Evolutionary conservation across 805 yeast species (phyloP), one percentile per base, ranked within the genome.

Genomic region (Saccharomycopsis javanensis): DNA sequence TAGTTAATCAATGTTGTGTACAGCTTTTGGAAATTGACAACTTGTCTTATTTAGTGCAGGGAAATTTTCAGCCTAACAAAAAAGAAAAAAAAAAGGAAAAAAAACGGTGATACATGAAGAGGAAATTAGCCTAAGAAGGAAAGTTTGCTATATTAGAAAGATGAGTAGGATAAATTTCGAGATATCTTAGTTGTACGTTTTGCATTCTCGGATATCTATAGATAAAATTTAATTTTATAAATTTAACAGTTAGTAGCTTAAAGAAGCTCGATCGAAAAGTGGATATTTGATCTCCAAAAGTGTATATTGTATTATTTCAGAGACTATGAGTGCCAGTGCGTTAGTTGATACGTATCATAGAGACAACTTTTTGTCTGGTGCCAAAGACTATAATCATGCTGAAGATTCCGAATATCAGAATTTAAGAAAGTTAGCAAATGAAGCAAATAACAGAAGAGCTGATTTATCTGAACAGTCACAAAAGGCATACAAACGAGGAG

Each of bases 401-500:
- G 75, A 80, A 2, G 94, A 86, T 69, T 63, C 70, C 2, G 76
- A 82, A 65, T 91, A 88, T 69, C 77, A 78, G 61, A 71, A 75
- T 30, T 77, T 84, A 31, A 77, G 98, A 57, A 72, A 74, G 7
- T 69, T 79, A 65, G 97, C 97, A 1, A 84, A 84, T 51, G 72
- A 74, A 60, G 86, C 90, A 20, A 82, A 76, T 69, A 69, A 76
- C 54, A 79, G 80, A 64, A 75, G 83, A 55, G 74, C 75, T 56
- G 71, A 79, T 57, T 74, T 82, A 33, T 78, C 87, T 0, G 73
- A 77, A 51, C 76, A 86, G 64, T 87, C 97, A 1, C 94, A 91
- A 68, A 70, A 71, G 18, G 96, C 97, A 1, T 92, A 78, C 67
- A 75, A 85, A 60, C 65, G 71, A 2, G 97, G 97, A 3, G 86